These are phyloP conservation scores for Colletotrichum truncatum DNA, from an alignment of 2,329 filamentous ascomycete genomes.

Conservation along the genomic window DNA sequence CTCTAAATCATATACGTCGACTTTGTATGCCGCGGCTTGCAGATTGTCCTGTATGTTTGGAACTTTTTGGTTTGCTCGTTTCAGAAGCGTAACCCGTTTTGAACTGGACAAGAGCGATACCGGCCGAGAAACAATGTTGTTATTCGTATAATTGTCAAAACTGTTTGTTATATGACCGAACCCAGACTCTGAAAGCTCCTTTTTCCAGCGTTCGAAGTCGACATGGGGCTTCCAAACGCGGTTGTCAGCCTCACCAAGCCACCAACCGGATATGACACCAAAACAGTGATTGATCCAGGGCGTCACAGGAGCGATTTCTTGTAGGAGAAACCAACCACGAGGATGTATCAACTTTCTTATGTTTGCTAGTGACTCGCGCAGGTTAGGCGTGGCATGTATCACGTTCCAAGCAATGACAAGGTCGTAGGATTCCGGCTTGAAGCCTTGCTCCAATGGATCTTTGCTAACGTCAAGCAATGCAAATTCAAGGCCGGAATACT, in stretches of 20 bases:
- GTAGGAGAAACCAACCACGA: constrained; percentile 32
- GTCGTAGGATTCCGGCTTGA: constrained; percentile 40
- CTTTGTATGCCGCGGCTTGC: not conserved
- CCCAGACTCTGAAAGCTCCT: constrained; percentile 36
- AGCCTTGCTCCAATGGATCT: constrained; percentile 34
- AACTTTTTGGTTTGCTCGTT: not conserved
- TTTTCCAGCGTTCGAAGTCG: constrained; percentile 35
- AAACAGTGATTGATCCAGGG: constrained; percentile 40
- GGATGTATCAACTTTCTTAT: constrained; percentile 17
- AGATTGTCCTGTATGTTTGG: not conserved
- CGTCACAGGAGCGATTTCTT: constrained; percentile 36
- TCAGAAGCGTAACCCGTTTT: not conserved
- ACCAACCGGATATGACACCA: constrained; percentile 44
- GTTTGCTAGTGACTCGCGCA: not conserved
- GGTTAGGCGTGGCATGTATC: constrained; percentile 46
- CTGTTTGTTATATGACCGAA: constrained; percentile 33
- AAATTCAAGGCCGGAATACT: constrained; percentile 32
- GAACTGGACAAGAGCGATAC: not conserved
- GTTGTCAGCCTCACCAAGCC: constrained; percentile 41
- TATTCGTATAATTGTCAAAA: constrained; percentile 15
- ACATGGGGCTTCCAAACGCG: constrained; percentile 38
- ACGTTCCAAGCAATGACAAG: constrained; percentile 47
- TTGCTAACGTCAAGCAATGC: constrained; percentile 41
- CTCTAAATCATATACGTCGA: constrained; percentile 3
- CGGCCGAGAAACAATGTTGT: constrained; percentile 5